Base-by-base conservation (phyloP, 331 rosid species). In the Malus hybrid region DNA sequence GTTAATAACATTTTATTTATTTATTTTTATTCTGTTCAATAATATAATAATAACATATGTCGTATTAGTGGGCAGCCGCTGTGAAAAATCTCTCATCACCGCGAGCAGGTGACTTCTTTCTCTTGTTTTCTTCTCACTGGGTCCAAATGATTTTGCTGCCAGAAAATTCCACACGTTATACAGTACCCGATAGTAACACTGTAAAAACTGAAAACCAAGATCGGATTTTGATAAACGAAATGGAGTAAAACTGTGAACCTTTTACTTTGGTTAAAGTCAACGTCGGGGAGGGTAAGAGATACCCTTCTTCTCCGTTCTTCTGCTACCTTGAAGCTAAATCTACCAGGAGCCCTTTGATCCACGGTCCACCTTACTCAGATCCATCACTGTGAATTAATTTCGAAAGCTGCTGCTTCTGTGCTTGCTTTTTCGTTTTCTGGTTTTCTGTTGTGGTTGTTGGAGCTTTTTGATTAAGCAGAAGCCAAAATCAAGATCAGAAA, bases 231-330 rank as follows among this genome's bases (percentile, higher is more conserved):
- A 7, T 18, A 32, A 30, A 10, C 13, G 9, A 32, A 12, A 18
- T 15, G 22, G 24, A 15, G 58, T 53, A 53, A 53, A 53, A 53
- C 20, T 50, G 42, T 28, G 48, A 70, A 69, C 28, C 2, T 22
- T 74, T 55, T 39, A 77, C 66, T 72, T 33, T 6, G 19, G 81
- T 79, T 78, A 75, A 63, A 71, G 72, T 6, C 78, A 63, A 50
- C 62, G 3, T 53, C 63, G 60, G 34, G 48, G 15, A 44, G 4
- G 50, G 39, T 28, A 36, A 2, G 52, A 58, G 44, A 68, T 22
- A 67, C 71, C 56, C 77, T 7, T 55, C 50, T 63, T 62, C 66
- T 11, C 50, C 1, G 50, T 11, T 44, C 1, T n/a, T 48, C 60
- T 72, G 73, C 77, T 3, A 72, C 66, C 48, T 34, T 18, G 75